Evolutionary conservation across 306 rosid genomes (phyloP), one percentile per base, ranked within the genome.

Genomic region (Cucurbita pepo): DNA sequence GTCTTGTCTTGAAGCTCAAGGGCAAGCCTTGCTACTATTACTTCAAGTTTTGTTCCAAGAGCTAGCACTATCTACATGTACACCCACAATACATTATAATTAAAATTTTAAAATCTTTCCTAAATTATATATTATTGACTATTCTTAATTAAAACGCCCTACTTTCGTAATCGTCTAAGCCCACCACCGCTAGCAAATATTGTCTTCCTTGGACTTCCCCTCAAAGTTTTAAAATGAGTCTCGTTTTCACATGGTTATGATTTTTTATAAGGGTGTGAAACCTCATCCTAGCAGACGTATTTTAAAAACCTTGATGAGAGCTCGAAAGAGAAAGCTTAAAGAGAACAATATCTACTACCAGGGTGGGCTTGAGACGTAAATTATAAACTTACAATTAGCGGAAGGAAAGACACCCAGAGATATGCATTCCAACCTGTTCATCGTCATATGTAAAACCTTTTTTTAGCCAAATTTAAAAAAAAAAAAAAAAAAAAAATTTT

Each of bases 381-480:
- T 64, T 64, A 1, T 43, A 8, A 40, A 66, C 87, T 67, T 82
- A 87, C 91, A 34, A 76, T 18, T 59, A 81, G 75, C 3, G 91
- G 91, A 76, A 85, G 56, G 71, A 87, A 85, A 75, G 91, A 85
- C 19, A 85, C 75, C 89, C 88, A 87, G 10, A 87, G 76, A 64
- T 84, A 87, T 15, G 57, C 80, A 34, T 87, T 77, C 91, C 89
- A 87, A 75, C 89, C 91, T 87, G 77, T 74, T 69, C 45, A 6
- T 43, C 40, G 4, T n/a, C 13, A 71, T 15, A 54, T 25, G 7
- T 15, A 21, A 5, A 34, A 12, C 1, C 0, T 48, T 0, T 7
- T 7, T 21, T 44, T n/a, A 74, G 41, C 56, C 30, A 67, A 14
- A 41, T 44, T 60, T 54, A 22, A 11, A 36, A 12, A 6, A 34